Conservation (phyloP, 2,329 filamentous ascomycete species). For the Nothopassalora personata region DNA sequence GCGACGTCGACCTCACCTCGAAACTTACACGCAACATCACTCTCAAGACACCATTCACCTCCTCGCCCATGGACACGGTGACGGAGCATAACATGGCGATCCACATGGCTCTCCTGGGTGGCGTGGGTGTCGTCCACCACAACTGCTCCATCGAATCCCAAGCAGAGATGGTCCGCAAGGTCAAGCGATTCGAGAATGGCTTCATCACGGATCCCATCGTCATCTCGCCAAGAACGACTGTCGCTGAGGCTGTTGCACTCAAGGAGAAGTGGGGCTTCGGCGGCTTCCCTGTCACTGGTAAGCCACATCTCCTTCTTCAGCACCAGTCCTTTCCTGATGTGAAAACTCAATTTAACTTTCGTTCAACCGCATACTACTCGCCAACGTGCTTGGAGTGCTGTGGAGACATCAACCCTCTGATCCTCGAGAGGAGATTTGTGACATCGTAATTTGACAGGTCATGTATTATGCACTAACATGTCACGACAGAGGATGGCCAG, state of each 20-base stretch:
- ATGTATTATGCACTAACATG: conserved; percentile 6
- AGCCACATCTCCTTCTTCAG: conserved; percentile 38
- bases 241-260: conserved; percentile 82
- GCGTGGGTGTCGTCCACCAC: conserved; percentile 94
- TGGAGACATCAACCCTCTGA: conserved; percentile 33
- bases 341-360: conserved; percentile 90
- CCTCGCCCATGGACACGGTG: conserved; percentile 98
- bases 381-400: conserved; percentile 31
- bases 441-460: not conserved
- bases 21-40: conserved; percentile 92
- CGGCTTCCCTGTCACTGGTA: conserved; percentile 97
- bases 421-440: not conserved
- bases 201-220: conserved; percentile 97
- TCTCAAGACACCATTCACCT: conserved; percentile 93
- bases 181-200: conserved; percentile 98
- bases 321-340: conserved; percentile 61
- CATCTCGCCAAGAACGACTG: conserved; percentile 78
- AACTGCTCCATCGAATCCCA: conserved; percentile 98
- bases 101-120: conserved; percentile 85
- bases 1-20: conserved; percentile 80
- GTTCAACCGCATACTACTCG: conserved; percentile 91
- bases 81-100: conserved; percentile 99
- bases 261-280: conserved; percentile 99
- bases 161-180: conserved; percentile 98
- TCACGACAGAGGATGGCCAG: conserved; percentile 70